Base-by-base conservation (phyloP, 2,329 filamentous ascomycete genomes). In the Fusarium bactridioides region DNA sequence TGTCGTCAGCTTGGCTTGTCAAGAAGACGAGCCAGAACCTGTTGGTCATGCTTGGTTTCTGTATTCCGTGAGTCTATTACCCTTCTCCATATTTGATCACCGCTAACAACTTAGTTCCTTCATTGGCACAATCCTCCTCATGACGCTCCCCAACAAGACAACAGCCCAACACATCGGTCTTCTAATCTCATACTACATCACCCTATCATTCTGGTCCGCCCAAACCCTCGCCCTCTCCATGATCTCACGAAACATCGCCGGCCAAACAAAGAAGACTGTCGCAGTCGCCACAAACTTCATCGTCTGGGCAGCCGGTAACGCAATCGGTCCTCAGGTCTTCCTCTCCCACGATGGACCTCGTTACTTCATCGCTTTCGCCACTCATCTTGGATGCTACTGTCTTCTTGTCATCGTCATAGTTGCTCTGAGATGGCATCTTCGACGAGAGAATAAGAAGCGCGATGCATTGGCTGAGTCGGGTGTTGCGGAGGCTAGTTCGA, bases 131-230 rank as follows among this genome's bases (percentile, higher is more conserved):
- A 90, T 93, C 58, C 86, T 93, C 43, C 87, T 94, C 61, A 91
- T 94, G 87, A 63, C 45, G 2, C 37, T 43, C 9, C 54, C 55
- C 16, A 51, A 47, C 16, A 40, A 56, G 23, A 48, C 37, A 9
- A 43, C 15, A 10, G 29, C 38, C 5, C 23, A 45, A n/a, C 64
- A 70, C 16, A 86, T 91, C 33, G 92, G 92, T 10, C 85, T 94
- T 1, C 82, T 94, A 19, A 88, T 94, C 76, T 88, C 86, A 76
- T 94, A 94, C 84, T 94, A 94, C 82, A 91, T 94, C 69, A 91
- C 90, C 0, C 85, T 94, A 23, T 93, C 90, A 10, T 94, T 94
- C 86, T 94, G 92, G 92, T 90, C 92, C 0, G 91, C 91, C 0
- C 89, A 92, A 76, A 92, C 90, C 4, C 83, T 93, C 18, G 84